Evolutionary conservation across 768 basidiomycete species (phyloP).

Genomic region (Boletus subcaerulescens): DNA sequence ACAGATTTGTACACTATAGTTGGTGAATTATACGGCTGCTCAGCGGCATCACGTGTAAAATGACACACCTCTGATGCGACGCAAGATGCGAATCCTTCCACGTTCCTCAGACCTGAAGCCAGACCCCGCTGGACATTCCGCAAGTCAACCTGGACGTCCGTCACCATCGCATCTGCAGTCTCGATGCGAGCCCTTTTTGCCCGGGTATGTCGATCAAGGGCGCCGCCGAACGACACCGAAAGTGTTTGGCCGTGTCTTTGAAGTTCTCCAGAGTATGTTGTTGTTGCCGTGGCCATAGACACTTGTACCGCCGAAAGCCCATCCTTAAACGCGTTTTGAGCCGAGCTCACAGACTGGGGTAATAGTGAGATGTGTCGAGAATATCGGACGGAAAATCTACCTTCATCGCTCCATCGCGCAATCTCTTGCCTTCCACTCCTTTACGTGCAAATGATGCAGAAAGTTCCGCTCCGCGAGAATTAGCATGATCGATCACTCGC

Average conservation of each 20-base stretch:
- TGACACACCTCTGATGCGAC: slow-evolving; percentile 52
- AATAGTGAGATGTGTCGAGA: slow-evolving; percentile 11
- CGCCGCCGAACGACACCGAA: slow-evolving; percentile 45
- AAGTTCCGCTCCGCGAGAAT: slow-evolving; percentile 42
- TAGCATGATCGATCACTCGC: slow-evolving; percentile 40
- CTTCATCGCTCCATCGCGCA: slow-evolving; percentile 58
- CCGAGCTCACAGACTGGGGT: slow-evolving; percentile 40
- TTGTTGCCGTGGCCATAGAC: slow-evolving; percentile 44
- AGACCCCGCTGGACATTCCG: slow-evolving; percentile 49
- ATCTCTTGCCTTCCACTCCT: slow-evolving; percentile 49
- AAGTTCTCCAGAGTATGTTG: slow-evolving; percentile 50
- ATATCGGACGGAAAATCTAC: slow-evolving; percentile 33
- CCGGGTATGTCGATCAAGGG: slow-evolving; percentile 57
- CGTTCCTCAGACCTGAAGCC: slow-evolving; percentile 46
- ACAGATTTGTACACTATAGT: slow-evolving; percentile 41
- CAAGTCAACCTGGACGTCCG: slow-evolving; percentile 52
- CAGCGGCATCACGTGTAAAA: not conserved
- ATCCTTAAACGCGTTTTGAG: slow-evolving; percentile 40
- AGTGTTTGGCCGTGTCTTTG: slow-evolving; percentile 47
- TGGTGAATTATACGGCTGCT: not conserved
- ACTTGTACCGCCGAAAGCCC: slow-evolving; percentile 45
- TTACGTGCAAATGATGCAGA: slow-evolving; percentile 42
- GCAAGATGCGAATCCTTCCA: slow-evolving; percentile 41
- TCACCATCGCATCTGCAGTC: slow-evolving; percentile 46
- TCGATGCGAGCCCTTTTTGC: slow-evolving; percentile 71